Conservation (phyloP, 2,329 filamentous ascomycete genomes). For the Chaetomium olivaceum region DNA sequence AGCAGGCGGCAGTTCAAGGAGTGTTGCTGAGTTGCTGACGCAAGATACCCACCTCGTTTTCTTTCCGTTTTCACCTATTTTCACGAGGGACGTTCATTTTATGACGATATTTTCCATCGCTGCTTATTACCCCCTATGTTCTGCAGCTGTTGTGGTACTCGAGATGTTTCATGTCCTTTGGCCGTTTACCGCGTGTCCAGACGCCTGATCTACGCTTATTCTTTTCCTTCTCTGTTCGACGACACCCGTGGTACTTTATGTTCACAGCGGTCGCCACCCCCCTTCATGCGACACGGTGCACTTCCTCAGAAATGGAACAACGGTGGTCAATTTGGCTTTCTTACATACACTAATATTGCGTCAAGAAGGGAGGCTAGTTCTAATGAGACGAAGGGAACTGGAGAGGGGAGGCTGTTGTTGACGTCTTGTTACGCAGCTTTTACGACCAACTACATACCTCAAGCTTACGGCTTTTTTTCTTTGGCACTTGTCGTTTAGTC, state of each 20-base stretch:
- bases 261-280: not conserved
- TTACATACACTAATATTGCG: conserved; percentile 16
- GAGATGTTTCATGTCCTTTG: conserved; percentile 23
- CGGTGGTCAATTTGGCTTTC: conserved; percentile 7
- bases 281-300: not conserved
- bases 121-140: conserved; percentile 19
- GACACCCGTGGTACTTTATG: conserved; percentile 1
- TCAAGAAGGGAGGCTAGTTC: not conserved
- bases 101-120: conserved; percentile 28
- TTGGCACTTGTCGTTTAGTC: conserved; percentile 3
- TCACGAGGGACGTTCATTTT: conserved; percentile 33
- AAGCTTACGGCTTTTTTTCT: conserved; percentile 17
- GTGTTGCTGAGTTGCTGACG: conserved; percentile 31
- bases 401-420: conserved; percentile 15
- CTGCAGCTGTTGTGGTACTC: conserved; percentile 12
- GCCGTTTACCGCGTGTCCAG: conserved; percentile 8
- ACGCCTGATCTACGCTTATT: conserved; percentile 9
- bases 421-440: conserved; percentile 17
- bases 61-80: conserved; percentile 17
- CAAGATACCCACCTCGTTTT: conserved; percentile 38
- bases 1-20: conserved; percentile 6
- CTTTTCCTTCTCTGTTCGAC: not conserved
- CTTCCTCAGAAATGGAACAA: not conserved
- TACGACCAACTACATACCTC: conserved; percentile 8
- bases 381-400: not conserved